Evolutionary conservation across 1,284 basidiomycete genomes (phyloP), one percentile per base, ranked within the genome.

Genomic region (Cutaneotrichosporon daszewskae): DNA sequence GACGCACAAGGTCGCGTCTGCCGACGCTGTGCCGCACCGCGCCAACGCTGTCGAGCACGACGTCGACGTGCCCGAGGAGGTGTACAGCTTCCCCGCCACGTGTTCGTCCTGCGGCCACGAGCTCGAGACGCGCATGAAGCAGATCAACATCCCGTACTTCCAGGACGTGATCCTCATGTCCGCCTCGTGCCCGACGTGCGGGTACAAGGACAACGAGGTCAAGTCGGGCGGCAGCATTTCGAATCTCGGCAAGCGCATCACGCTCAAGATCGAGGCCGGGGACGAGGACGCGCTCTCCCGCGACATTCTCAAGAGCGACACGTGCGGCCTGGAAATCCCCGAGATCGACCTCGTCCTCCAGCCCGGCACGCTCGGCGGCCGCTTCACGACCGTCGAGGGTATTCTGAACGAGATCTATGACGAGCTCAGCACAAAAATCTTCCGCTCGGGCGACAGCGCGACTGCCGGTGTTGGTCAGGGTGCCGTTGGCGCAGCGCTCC

Each of bases 141-240:
- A 87, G 64, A 85, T 98, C 59, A 83, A 83, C 60, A 97, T 99
- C 55, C 95, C 95, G 0, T 94, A 99, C 72, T 98, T 99, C 78
- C 89, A 98, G 86, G 91, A 99, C 63, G 85, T 94, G 49, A 75
- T 98, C 52, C 92, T 99, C 72, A 98, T 98, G 94, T 95, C 92
- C 20, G 94, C 92, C 20, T 95, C 96, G 66, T 98, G 95, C 70
- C 87, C 89, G 43, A 72, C 75, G 43, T 98, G 94, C 69, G 94
- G 94, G 1, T 98, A 97, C 73, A 79, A 89, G 55, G 94, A 98
- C 73, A 97, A 95, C 66, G 94, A 98, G 73, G 86, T 98, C 63
- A 98, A 98, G 71, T 87, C 88, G 7, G 90, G 94, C 19, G 75
- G 84, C 2, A 90, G 90, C 1, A 89, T 97, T 44, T 85, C 89